Evolutionary conservation across 306 rosid species (phyloP).

Genomic region (Senna tora): DNA sequence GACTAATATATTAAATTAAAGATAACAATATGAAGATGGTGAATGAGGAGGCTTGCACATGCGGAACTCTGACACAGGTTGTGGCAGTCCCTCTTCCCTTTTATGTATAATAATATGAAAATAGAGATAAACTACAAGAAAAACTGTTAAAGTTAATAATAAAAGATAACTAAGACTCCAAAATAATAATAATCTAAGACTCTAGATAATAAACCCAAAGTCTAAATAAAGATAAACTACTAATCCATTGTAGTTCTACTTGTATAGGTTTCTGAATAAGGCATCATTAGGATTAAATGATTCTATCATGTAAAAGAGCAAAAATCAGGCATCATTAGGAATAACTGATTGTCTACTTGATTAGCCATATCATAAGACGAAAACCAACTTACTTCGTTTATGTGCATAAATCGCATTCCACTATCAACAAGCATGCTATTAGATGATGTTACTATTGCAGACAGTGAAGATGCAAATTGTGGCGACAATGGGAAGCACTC

Average conservation of each 20-base stretch:
- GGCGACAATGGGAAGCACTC: constrained; percentile 68
- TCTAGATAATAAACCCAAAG: no score
- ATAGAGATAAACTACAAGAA: neutral
- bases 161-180: neutral
- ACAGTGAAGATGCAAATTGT: constrained; percentile 66
- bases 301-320: constrained; percentile 23
- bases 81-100: neutral
- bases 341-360: constrained; percentile 25
- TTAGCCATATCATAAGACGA: constrained; percentile 34
- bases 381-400: constrained; percentile 73
- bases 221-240: neutral
- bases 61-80: neutral
- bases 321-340: constrained; percentile 15
- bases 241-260: neutral
- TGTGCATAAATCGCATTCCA: constrained; percentile 82
- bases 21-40: neutral
- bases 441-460: constrained; percentile 68
- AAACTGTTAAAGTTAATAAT: neutral
- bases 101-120: neutral
- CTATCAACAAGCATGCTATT: constrained; percentile 68
- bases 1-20: neutral
- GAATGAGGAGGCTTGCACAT: neutral
- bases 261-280: neutral
- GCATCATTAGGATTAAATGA: no score
- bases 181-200: neutral